Percentiles rank a stretch among this genome's conserved stretches.
phyloP scores from a whole-genome alignment of 331 rosid species.

The Pyrus hybrid region DNA sequence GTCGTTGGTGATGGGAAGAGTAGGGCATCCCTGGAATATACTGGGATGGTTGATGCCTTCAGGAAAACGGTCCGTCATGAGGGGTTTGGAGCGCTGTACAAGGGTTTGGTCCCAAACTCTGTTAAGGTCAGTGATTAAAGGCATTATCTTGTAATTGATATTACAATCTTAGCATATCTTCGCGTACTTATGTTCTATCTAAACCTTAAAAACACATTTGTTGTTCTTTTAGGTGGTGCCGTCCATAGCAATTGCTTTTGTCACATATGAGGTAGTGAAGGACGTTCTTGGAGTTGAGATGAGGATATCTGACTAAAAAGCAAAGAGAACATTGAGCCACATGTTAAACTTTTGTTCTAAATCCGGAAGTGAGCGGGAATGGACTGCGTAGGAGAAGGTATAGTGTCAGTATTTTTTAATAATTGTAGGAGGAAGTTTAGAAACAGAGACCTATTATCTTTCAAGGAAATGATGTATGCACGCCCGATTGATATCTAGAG shows the following conservation, averaged over 20 bases:
- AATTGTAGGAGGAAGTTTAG: constrained; percentile 12
- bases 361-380: background rate
- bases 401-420: background rate
- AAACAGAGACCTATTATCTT: background rate
- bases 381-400: constrained; percentile 16
- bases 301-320: constrained; percentile 52
- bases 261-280: constrained; percentile 54
- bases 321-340: constrained; percentile 5
- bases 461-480: constrained; percentile 9
- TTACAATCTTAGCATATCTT: background rate
- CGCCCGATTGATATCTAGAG: background rate
- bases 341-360: background rate
- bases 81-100: constrained; percentile 67
- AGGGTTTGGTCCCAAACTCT: constrained; percentile 66
- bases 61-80: constrained; percentile 53
- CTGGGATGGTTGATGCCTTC: constrained; percentile 70
- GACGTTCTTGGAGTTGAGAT: constrained; percentile 58
- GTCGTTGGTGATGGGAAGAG: constrained; percentile 46
- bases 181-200: background rate
- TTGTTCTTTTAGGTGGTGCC: constrained; percentile 52
- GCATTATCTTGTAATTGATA: background rate
- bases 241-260: constrained; percentile 62
- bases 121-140: constrained; percentile 48
- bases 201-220: background rate
- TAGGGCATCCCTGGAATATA: constrained; percentile 29